Evolutionary conservation across 225 moss, liverwort and hornwort species (phyloP).

Genomic region (Pseudoscleropodium purum): DNA sequence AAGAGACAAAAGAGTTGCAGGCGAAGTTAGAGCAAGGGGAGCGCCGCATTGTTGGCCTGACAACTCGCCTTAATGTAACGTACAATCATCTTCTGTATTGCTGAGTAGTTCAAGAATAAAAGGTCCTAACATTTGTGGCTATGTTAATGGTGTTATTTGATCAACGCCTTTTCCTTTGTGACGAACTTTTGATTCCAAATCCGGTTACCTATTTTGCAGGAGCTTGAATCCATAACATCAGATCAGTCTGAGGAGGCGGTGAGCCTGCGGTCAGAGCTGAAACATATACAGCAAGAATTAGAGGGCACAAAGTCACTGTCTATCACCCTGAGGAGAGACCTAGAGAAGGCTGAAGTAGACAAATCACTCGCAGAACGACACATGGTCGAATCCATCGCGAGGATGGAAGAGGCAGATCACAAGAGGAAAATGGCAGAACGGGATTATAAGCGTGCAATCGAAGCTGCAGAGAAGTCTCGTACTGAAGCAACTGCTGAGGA

Average conservation of each 20-base stretch:
- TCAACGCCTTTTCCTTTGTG: neutral
- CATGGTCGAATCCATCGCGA: constrained; percentile 22
- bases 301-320: constrained; percentile 35
- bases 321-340: constrained; percentile 39
- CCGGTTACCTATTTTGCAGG: constrained; percentile 21
- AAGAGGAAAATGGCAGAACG: constrained; percentile 34
- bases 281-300: constrained; percentile 28
- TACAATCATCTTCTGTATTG: neutral
- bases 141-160: neutral
- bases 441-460: constrained; percentile 48
- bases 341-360: constrained; percentile 44
- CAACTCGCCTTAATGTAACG: constrained; percentile 54
- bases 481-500: constrained; percentile 45
- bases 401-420: constrained; percentile 63
- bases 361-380: constrained; percentile 45
- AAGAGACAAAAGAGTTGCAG: constrained; percentile 61
- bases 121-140: neutral
- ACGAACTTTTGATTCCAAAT: neutral
- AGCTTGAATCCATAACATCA: constrained; percentile 50
- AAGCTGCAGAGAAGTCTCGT: constrained; percentile 62
- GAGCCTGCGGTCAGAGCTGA: constrained; percentile 43
- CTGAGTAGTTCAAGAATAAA: neutral
- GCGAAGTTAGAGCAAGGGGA: constrained; percentile 66
- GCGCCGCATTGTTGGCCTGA: constrained; percentile 46
- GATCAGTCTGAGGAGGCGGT: constrained; percentile 42